phyloP scores from a whole-genome alignment of 805 yeast species.

The Grigorovia transvaalensis region DNA sequence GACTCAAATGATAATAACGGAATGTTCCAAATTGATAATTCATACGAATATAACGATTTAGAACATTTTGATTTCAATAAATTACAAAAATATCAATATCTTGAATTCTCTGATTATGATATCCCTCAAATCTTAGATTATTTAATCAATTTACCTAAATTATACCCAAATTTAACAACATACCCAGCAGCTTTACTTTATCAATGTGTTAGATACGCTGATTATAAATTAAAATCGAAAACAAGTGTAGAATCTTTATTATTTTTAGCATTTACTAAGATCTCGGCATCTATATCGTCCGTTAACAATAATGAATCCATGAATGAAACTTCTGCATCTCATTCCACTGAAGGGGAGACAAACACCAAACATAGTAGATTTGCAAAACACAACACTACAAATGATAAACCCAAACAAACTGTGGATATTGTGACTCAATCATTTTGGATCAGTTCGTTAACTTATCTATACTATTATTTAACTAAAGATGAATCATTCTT shows the following conservation, averaged over 20 bases:
- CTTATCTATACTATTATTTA: conserved; percentile 68
- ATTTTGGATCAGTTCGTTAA: conserved; percentile 80
- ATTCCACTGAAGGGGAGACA: conserved; percentile 26
- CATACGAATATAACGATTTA: not conserved
- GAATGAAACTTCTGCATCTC: conserved; percentile 1
- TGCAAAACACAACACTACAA: not conserved
- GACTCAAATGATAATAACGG: conserved; percentile 6
- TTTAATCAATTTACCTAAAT: conserved; percentile 50
- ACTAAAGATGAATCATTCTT: conserved; percentile 54
- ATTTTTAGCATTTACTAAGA: conserved; percentile 50
- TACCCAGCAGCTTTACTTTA: conserved; percentile 61
- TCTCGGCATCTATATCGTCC: conserved; percentile 44
- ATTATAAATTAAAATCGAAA: conserved; percentile 39
- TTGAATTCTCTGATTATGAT: conserved; percentile 50
- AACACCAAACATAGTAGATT: not conserved
- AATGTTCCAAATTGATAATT: not conserved
- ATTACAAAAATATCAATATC: conserved; percentile 46
- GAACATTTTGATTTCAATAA: conserved; percentile 44
- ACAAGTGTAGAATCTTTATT: conserved; percentile 49
- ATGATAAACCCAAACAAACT: conserved; percentile 5
- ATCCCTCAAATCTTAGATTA: conserved; percentile 65
- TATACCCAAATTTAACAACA: conserved; percentile 35
- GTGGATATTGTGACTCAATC: conserved; percentile 65
- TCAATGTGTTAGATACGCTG: conserved; percentile 63
- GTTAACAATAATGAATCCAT: conserved; percentile 1